phyloP scores from a whole-genome alignment of 176 grass and related monocot species.

The Aegilops speltoides region DNA sequence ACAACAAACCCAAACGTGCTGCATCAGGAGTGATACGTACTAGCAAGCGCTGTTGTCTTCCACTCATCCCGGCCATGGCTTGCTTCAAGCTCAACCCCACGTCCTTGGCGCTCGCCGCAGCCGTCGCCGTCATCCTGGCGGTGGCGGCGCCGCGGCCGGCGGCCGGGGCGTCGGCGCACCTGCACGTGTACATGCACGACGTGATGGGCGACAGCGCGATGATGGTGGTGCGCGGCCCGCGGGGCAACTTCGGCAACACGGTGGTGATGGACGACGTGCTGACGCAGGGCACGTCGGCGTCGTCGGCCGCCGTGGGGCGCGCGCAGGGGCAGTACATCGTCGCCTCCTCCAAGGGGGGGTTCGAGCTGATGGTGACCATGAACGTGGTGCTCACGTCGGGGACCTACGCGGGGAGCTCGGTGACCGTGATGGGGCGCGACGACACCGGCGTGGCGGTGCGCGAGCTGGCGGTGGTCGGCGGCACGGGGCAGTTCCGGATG shows the following conservation, averaged over 20 bases:
- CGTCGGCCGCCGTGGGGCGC: slow-evolving; percentile 1
- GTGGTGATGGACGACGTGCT: slow-evolving; percentile 20
- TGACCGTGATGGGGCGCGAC: slow-evolving; percentile 41
- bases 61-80: not conserved
- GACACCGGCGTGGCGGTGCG: slow-evolving; percentile 20
- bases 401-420: slow-evolving; percentile 49
- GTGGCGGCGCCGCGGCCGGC: not conserved
- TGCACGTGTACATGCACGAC: slow-evolving; percentile 20
- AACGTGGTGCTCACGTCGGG: slow-evolving; percentile 52
- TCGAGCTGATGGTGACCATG: slow-evolving; percentile 31
- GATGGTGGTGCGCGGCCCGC: not conserved
- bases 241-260: slow-evolving; percentile 13
- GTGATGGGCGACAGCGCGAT: not conserved
- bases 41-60: not conserved
- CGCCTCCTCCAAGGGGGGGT: not conserved
- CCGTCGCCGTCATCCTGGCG: not conserved
- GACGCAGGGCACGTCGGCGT: not conserved
- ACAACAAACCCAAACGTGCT: not conserved
- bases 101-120: not conserved
- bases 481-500: slow-evolving; percentile 53
- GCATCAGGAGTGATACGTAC: not conserved
- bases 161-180: not conserved
- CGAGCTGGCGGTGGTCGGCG: slow-evolving; percentile 56
- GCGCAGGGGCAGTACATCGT: slow-evolving; percentile 11
- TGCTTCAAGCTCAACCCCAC: not conserved